Conservation (phyloP, 1,139 yeast genomes). For the Pichia inconspicua region DNA sequence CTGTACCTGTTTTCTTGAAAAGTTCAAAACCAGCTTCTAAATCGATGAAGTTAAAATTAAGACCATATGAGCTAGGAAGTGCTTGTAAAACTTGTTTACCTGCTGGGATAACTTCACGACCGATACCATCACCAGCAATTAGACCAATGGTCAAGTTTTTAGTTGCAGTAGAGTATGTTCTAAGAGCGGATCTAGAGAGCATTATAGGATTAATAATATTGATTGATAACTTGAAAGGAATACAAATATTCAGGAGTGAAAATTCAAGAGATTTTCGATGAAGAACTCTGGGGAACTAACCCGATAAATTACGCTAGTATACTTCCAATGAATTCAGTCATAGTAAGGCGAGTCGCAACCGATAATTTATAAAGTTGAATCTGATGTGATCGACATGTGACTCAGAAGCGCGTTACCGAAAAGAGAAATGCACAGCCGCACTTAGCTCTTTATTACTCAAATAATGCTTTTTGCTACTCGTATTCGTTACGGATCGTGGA, state of each 20-base stretch:
- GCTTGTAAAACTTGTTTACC: conserved; percentile 81
- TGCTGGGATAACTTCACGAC: conserved; percentile 94
- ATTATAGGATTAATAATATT: neutral
- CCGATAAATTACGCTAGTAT: too few species aligned
- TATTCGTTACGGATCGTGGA: too few species aligned
- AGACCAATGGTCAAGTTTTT: conserved; percentile 41
- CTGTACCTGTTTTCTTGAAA: conserved; percentile 87
- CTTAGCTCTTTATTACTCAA: too few species aligned
- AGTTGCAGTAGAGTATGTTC: conserved; percentile 29
- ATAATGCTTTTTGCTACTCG: too few species aligned
- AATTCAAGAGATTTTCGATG: neutral
- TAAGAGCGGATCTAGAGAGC: conserved; percentile 18
- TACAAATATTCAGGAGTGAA: neutral
- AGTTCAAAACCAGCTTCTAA: conserved; percentile 92
- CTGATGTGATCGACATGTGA: too few species aligned
- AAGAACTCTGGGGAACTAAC: neutral
- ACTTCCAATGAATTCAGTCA: too few species aligned
- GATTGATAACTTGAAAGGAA: neutral
- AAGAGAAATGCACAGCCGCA: neutral
- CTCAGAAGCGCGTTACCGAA: neutral
- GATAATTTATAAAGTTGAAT: too few species aligned
- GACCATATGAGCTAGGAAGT: conserved; percentile 65
- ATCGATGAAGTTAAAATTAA: conserved; percentile 76
- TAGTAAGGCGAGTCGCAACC: too few species aligned
- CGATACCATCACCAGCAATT: conserved; percentile 98